These are phyloP conservation scores for Dryadomyces quercivorus DNA, from an alignment of 2,329 filamentous ascomycete genomes.

Conservation along the genomic window DNA sequence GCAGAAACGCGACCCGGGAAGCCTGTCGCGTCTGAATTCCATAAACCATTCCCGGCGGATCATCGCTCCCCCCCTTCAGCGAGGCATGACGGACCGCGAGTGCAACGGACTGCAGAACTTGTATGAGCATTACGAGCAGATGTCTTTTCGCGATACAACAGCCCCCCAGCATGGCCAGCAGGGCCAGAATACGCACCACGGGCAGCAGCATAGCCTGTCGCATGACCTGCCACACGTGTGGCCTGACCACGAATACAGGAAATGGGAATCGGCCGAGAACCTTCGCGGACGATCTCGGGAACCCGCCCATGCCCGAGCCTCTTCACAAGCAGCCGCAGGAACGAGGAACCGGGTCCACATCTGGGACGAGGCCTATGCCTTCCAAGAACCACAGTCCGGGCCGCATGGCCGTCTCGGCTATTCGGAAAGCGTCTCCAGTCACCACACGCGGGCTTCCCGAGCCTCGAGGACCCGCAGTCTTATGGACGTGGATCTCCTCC, in stretches of 20 bases:
- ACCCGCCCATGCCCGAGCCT: background rate
- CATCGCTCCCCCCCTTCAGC: background rate
- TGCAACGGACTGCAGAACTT: constrained; percentile 31
- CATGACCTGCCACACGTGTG: too few species aligned
- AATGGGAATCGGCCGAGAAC: background rate
- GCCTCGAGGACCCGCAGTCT: constrained; percentile 36
- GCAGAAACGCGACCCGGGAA: constrained; percentile 23
- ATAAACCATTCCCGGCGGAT: background rate
- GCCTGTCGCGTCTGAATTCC: constrained; percentile 11
- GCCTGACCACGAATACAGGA: background rate
- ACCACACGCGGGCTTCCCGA: constrained; percentile 42
- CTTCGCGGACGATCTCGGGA: background rate
- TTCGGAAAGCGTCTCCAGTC: constrained; percentile 40
- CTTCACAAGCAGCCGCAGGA: background rate
- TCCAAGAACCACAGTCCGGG: background rate
- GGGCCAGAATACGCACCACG: background rate
- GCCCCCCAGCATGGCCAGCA: constrained; percentile 7
- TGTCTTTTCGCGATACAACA: constrained; percentile 34
- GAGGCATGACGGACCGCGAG: background rate
- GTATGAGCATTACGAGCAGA: constrained; percentile 47
- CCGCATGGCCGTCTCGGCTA: constrained; percentile 19
- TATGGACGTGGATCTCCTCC: constrained; percentile 36
- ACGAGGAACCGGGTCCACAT: too few species aligned
- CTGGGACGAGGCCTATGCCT: background rate
- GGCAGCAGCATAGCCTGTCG: background rate